Conservation (phyloP, 2,329 filamentous ascomycete genomes). For the Tetracladium maxilliforme region DNA sequence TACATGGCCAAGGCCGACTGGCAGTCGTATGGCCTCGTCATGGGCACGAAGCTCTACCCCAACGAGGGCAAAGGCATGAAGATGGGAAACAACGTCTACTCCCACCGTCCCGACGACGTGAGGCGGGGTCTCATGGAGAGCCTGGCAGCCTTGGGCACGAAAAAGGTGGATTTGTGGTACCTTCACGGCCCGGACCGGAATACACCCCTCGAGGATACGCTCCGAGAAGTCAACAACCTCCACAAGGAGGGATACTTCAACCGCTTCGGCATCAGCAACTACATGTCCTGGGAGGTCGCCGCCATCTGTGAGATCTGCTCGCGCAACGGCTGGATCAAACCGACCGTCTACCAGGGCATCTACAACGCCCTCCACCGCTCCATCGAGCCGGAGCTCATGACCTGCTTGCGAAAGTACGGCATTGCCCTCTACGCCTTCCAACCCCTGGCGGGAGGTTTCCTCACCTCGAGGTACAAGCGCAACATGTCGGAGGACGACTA, state of each 20-base stretch:
- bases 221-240: slow-evolving; percentile 28
- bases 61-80: slow-evolving; percentile 7
- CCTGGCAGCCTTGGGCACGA: slow-evolving; percentile 19
- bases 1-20: slow-evolving; percentile 24
- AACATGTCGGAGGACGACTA: slow-evolving; percentile 17
- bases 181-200: slow-evolving; percentile 33
- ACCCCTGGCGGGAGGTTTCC: slow-evolving; percentile 27
- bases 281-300: slow-evolving; percentile 27
- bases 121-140: slow-evolving; percentile 17
- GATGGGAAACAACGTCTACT: slow-evolving; percentile 16
- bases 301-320: slow-evolving; percentile 15
- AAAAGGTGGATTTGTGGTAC: slow-evolving; percentile 30
- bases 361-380: slow-evolving; percentile 19
- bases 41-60: slow-evolving; percentile 27
- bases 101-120: slow-evolving; percentile 16
- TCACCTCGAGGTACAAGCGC: slow-evolving; percentile 21
- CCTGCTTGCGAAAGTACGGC: slow-evolving; percentile 40
- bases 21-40: slow-evolving; percentile 19
- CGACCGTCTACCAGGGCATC: slow-evolving; percentile 17
- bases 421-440: slow-evolving; percentile 35
- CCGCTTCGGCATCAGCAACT: slow-evolving; percentile 29
- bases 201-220: slow-evolving; percentile 26
- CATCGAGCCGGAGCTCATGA: slow-evolving; percentile 47
- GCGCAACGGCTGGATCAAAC: slow-evolving; percentile 15
- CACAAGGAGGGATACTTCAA: slow-evolving; percentile 27